phyloP scores from a whole-genome alignment of 768 basidiomycete species.

The Lactifluus rugatus region DNA sequence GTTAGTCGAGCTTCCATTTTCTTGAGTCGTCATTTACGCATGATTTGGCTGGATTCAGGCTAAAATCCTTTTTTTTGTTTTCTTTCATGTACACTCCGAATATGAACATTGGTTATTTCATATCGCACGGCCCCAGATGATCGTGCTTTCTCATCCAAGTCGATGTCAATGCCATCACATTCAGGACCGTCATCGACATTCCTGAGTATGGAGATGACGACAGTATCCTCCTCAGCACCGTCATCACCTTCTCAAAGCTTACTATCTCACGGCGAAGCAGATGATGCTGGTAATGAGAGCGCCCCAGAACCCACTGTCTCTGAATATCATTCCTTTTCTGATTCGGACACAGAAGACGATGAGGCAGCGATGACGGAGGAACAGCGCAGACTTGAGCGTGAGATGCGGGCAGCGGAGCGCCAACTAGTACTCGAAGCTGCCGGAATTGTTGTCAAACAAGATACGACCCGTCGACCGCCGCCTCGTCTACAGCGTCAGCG shows the following conservation, averaged over 20 bases:
- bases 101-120: constrained; percentile 18
- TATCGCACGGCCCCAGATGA: background rate
- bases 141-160: background rate
- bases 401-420: constrained; percentile 63
- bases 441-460: constrained; percentile 67
- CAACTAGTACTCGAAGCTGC: constrained; percentile 82
- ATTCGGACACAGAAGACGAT: constrained; percentile 26
- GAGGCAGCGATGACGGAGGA: constrained; percentile 30
- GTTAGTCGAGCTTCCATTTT: constrained; percentile 65
- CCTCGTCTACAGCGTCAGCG: constrained; percentile 18
- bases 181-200: background rate
- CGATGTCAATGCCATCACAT: background rate
- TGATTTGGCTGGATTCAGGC: constrained; percentile 50
- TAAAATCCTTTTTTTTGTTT: constrained; percentile 64
- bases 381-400: constrained; percentile 42
- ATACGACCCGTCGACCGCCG: constrained; percentile 41
- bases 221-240: background rate
- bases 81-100: constrained; percentile 24
- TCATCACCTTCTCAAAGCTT: background rate
- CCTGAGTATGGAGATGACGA: background rate
- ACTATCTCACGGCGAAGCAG: constrained; percentile 1
- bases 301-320: constrained; percentile 20
- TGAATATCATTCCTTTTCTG: constrained; percentile 12
- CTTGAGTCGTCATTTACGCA: constrained; percentile 54
- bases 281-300: constrained; percentile 22